A percentile compares a stretch with the other conserved stretches of the same genome.
These are phyloP conservation scores for Jatropha multifida DNA, from an alignment of 441 rosid genomes.

Conservation along the genomic window DNA sequence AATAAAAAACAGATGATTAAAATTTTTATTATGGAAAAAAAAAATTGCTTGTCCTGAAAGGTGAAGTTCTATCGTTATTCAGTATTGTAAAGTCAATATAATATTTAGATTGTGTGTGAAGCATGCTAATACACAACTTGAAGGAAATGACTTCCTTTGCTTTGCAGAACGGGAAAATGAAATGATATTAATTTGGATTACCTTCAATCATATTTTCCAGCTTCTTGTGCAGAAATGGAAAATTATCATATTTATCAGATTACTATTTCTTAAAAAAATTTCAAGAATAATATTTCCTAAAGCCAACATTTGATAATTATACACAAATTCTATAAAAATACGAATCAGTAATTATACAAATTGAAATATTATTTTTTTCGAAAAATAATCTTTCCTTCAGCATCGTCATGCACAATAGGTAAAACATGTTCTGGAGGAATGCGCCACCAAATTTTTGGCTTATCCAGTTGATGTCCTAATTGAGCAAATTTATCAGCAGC, in stretches of 20 bases:
- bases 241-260: background rate
- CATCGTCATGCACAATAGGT: conserved; percentile 63
- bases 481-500: conserved; percentile 75
- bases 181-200: background rate
- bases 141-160: conserved; percentile 9
- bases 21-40: too few species aligned
- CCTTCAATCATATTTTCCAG: too few species aligned
- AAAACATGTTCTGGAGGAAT: conserved; percentile 60
- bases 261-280: too few species aligned
- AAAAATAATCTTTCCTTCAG: conserved; percentile 55
- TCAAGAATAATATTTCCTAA: too few species aligned
- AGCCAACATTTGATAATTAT: too few species aligned
- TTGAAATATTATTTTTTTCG: conserved; percentile 25
- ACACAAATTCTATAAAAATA: too few species aligned
- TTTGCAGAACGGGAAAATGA: background rate
- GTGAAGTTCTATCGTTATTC: too few species aligned
- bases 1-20: too few species aligned
- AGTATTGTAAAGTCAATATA: conserved; percentile 3
- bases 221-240: background rate
- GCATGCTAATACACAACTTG: background rate
- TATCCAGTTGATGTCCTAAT: conserved; percentile 54
- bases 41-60: background rate
- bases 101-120: background rate
- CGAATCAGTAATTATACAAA: too few species aligned
- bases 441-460: conserved; percentile 57